These are phyloP conservation scores for Geranomyces variabilis DNA, from an alignment of 192 early-diverging fungal species.

Conservation along the genomic window DNA sequence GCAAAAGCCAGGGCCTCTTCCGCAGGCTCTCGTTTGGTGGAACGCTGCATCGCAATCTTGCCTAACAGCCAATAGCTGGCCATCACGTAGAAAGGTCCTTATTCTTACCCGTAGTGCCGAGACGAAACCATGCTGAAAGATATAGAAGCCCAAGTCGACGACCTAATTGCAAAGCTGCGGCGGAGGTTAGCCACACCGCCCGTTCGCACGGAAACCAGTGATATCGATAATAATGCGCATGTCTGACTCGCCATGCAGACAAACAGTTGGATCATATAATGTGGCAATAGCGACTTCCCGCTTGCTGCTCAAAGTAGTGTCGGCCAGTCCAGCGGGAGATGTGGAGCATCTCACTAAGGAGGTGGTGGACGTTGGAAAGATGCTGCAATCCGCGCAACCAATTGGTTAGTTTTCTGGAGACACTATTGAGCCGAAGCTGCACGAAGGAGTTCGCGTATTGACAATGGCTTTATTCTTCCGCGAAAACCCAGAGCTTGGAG, in stretches of 20 bases:
- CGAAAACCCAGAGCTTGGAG: constrained; percentile 68
- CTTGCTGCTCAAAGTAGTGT: constrained; percentile 76
- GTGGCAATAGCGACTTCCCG: constrained; percentile 70
- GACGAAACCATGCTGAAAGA: constrained; percentile 29
- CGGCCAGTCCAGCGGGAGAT: constrained; percentile 73
- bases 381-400: constrained; percentile 77
- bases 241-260: constrained; percentile 36
- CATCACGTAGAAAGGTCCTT: no score
- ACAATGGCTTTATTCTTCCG: background rate
- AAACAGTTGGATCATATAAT: constrained; percentile 45
- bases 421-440: no score
- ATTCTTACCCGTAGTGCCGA: no score
- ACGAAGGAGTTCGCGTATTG: background rate
- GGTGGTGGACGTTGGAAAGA: constrained; percentile 71
- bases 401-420: constrained; percentile 47
- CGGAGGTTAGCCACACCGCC: constrained; percentile 25
- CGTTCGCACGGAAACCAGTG: background rate
- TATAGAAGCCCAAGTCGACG: constrained; percentile 30
- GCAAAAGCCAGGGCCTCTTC: no score
- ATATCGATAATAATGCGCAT: background rate
- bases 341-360: constrained; percentile 60
- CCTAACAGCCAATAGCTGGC: no score
- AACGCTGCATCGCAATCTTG: no score
- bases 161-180: constrained; percentile 34
- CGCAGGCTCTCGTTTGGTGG: no score